A percentile compares a stretch with the other conserved stretches of the same genome.
Evolutionary conservation across 169 alveolate genomes (phyloP).

Genomic region (Sarcocystis neurona): DNA sequence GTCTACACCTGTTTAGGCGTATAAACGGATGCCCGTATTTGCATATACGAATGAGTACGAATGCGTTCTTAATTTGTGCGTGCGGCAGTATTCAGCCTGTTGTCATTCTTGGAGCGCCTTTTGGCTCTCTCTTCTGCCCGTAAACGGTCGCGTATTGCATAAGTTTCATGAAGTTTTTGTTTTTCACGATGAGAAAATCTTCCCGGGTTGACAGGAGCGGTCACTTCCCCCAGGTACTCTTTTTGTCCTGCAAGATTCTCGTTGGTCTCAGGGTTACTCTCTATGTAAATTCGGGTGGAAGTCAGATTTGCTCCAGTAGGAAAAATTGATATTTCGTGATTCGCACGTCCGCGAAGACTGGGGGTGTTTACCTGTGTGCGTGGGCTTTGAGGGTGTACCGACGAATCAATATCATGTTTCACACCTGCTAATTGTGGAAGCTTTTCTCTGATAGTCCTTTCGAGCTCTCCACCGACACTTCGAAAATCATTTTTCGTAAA

Average conservation of each 20-base stretch:
- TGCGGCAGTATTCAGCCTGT: no score
- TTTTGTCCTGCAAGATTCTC: no score
- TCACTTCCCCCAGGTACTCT: not conserved
- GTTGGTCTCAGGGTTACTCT: no score
- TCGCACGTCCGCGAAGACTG: not conserved
- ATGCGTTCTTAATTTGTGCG: no score
- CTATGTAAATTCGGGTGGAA: not conserved
- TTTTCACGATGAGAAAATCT: slow-evolving; percentile 11
- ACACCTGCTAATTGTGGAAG: not conserved
- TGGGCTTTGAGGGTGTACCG: not conserved
- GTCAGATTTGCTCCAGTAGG: no score
- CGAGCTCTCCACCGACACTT: not conserved
- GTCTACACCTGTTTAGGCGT: no score
- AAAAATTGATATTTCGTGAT: no score
- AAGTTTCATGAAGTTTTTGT: not conserved
- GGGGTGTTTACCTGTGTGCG: not conserved
- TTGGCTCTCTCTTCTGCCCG: not conserved
- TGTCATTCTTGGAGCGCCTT: no score
- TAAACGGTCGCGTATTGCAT: not conserved
- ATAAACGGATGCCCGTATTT: no score
- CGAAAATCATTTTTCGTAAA: no score
- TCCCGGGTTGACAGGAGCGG: slow-evolving; percentile 22
- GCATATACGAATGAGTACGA: no score
- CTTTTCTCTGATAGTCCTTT: not conserved
- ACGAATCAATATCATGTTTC: not conserved